A percentile compares a stretch with the other conserved stretches of the same genome.
Conservation (phyloP, 305 asterid genomes). For the Petunia hybrid region DNA sequence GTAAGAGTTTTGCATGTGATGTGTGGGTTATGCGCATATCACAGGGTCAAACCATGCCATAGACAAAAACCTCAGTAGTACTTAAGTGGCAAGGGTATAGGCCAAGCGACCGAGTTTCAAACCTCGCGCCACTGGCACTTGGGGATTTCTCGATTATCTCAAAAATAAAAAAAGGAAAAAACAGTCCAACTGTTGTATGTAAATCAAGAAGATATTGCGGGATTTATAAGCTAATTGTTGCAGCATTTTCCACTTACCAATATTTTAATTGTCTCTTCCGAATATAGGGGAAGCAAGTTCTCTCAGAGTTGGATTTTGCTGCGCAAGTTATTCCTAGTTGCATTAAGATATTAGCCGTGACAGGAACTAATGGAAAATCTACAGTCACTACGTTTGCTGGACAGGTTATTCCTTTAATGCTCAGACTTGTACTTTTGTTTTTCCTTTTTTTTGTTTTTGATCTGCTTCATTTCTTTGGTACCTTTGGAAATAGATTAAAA, state of each 20-base stretch:
- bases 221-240: background rate
- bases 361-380: slow-evolving; percentile 60
- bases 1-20: too few species aligned
- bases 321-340: slow-evolving; percentile 45
- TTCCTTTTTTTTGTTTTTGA: background rate
- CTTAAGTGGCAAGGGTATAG: too few species aligned
- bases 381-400: slow-evolving; percentile 51
- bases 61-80: too few species aligned
- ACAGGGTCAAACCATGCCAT: too few species aligned
- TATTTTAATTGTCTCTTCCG: background rate
- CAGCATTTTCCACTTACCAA: background rate
- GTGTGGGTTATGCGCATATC: too few species aligned
- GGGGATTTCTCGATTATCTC: too few species aligned
- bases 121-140: too few species aligned
- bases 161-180: too few species aligned
- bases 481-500: background rate
- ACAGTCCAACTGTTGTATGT: too few species aligned
- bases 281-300: slow-evolving; percentile 46
- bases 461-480: background rate
- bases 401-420: slow-evolving; percentile 38
- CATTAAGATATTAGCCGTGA: slow-evolving; percentile 48
- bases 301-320: slow-evolving; percentile 55
- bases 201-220: background rate
- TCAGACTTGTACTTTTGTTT: background rate
- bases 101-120: too few species aligned